Percentiles rank a stretch among this genome's conserved stretches.
phyloP scores from a whole-genome alignment of 2,329 filamentous ascomycete genomes.

The Pseudogymnoascus sp. region DNA sequence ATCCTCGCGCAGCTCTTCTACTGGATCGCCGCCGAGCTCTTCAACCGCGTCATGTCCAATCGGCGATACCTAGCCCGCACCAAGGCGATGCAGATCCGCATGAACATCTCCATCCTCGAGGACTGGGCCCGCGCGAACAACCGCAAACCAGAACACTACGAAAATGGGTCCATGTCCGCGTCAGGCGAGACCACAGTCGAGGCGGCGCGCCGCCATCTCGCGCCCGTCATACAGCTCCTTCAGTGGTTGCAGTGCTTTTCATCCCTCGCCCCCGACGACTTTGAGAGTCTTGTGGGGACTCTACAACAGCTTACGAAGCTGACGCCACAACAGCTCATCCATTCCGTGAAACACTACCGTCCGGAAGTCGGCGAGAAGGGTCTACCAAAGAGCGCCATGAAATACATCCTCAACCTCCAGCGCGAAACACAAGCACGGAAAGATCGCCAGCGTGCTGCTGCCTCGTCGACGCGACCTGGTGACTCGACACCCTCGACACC shows the following conservation, averaged over 20 bases:
- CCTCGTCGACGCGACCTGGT: conserved; percentile 35
- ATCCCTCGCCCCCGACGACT: conserved; percentile 74
- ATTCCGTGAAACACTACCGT: conserved; percentile 86
- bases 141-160: conserved; percentile 88
- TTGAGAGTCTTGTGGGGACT: conserved; percentile 81
- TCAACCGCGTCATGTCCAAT: conserved; percentile 97
- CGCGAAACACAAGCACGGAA: conserved; percentile 60
- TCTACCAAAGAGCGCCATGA: conserved; percentile 78
- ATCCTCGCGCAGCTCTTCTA: conserved; percentile 89
- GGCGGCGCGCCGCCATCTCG: conserved; percentile 73
- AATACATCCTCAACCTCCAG: conserved; percentile 75
- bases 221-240: conserved; percentile 83
- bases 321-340: conserved; percentile 80
- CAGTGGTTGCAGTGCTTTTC: conserved; percentile 99
- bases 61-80: conserved; percentile 89
- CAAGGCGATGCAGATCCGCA: conserved; percentile 98
- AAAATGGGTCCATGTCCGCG: conserved; percentile 78
- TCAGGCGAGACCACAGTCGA: conserved; percentile 85
- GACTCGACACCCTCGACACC: conserved; percentile 39
- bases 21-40: conserved; percentile 92
- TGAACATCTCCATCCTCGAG: conserved; percentile 93
- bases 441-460: conserved; percentile 43
- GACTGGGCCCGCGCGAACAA: conserved; percentile 96
- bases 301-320: conserved; percentile 81
- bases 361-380: conserved; percentile 93